phyloP scores from a whole-genome alignment of 371 early-diverging fungal genomes.

The Mucor mucedo region DNA sequence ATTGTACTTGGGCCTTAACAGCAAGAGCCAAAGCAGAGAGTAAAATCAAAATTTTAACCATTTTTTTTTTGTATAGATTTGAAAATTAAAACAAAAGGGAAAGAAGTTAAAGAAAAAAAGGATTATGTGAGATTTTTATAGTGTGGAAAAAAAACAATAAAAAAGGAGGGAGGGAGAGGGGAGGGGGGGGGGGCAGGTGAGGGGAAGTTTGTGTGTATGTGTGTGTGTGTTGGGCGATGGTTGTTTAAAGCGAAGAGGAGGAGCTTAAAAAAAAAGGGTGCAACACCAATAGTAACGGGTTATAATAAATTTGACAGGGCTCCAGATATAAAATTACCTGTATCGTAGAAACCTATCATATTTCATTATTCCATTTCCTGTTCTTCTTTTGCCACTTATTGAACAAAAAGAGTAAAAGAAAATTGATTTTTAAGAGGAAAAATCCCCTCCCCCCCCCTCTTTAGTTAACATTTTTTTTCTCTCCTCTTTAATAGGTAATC shows the following conservation, averaged over 20 bases:
- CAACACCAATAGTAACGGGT: not conserved
- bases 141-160: not conserved
- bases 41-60: constrained; percentile 14
- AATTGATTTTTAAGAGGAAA: too few relatives aligned
- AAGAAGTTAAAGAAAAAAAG: constrained; percentile 3
- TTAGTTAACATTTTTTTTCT: too few relatives aligned
- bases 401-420: too few relatives aligned
- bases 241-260: not conserved
- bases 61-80: constrained; percentile 1
- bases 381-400: not conserved
- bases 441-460: too few relatives aligned
- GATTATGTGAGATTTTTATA: constrained; percentile 1
- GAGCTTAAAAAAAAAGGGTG: not conserved
- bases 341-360: not conserved
- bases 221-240: not conserved
- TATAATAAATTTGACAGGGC: not conserved
- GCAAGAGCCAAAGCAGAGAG: constrained; percentile 19
- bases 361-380: not conserved
- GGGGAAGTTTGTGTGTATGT: not conserved
- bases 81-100: not conserved
- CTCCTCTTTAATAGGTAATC: too few relatives aligned
- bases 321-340: too few relatives aligned
- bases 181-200: not conserved
- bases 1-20: constrained; percentile 29
- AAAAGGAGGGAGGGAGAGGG: not conserved